Evolutionary conservation across 2,329 filamentous ascomycete species (phyloP), one percentile per base, ranked within the genome.

Genomic region (Alternaria metachromatica): DNA sequence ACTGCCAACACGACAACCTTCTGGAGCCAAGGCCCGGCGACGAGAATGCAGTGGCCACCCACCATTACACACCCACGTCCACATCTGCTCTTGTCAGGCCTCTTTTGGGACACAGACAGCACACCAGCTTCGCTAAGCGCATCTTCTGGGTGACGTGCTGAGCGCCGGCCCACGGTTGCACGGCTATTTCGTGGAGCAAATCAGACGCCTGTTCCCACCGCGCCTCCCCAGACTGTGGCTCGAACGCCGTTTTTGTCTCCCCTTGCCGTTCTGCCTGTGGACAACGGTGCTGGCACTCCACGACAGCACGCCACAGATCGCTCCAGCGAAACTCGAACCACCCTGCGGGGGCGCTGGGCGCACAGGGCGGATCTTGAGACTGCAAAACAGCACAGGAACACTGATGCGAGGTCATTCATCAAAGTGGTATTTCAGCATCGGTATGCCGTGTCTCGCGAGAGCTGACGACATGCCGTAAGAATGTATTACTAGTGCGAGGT

Each of bases 1-100:
- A 65, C 64, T 68, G 69, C 72, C 70, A 73, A 63, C 70, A 69
- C 69, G 71, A 69, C 70, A 68, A 68, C 69, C 59, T 58, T 64
- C 56, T 60, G 11, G 44, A 57, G 60, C 68, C 64, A 65, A 65
- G 63, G n/a, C 60, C 20, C 33, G 28, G 58, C 33, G 53, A 67
- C 61, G 64, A 65, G 58, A 65, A 69, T 65, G 66, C 64, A 33
- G 64, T 70, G 66, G 43, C 28, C 59, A 51, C 67, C 37, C 25
- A 53, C 43, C 49, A 58, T 62, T 58, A 48, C 43, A 63, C 60
- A 48, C 51, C 28, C 20, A 48, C 20, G 50, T 50, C 62, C 58
- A 37, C 46, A 49, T 56, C 50, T 54, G 50, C 60, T 61, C 59
- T 63, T 69, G 66, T 69, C 66, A 69, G 66, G 66, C 56, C 62